These are phyloP conservation scores for Dictyophora rubrovolvata DNA, from an alignment of 768 basidiomycete species.

Conservation along the genomic window DNA sequence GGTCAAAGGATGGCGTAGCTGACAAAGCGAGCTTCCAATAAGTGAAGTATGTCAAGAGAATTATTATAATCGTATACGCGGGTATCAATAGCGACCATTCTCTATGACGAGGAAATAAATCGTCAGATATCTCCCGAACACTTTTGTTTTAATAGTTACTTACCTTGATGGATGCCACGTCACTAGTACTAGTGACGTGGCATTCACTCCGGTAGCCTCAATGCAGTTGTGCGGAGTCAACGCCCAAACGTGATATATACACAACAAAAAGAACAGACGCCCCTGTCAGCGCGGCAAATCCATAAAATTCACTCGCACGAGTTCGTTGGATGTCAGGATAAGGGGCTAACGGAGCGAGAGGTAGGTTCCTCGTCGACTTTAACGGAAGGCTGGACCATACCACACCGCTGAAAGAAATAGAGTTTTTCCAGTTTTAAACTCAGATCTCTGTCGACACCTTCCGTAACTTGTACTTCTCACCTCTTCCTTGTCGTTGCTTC, in stretches of 20 bases:
- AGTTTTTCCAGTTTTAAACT: background rate
- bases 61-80: conserved; percentile 60
- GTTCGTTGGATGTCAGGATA: conserved; percentile 38
- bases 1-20: conserved; percentile 59
- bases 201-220: conserved; percentile 47
- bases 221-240: conserved; percentile 67
- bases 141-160: conserved; percentile 13
- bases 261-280: conserved; percentile 61
- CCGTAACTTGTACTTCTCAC: no score
- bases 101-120: conserved; percentile 28
- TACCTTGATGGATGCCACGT: conserved; percentile 86
- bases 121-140: background rate
- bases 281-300: conserved; percentile 79
- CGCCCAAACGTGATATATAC: conserved; percentile 75
- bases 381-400: background rate
- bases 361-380: conserved; percentile 19
- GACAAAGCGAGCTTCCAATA: conserved; percentile 70
- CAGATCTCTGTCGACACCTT: background rate
- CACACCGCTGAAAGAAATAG: background rate
- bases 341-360: conserved; percentile 34
- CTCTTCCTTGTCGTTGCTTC: background rate
- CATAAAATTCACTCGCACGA: conserved; percentile 78
- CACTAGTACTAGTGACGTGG: no score
- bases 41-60: conserved; percentile 64
- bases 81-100: conserved; percentile 83